These are phyloP conservation scores for Aureobasidium sp. DNA, from an alignment of 2,329 filamentous ascomycete species.

Conservation along the genomic window DNA sequence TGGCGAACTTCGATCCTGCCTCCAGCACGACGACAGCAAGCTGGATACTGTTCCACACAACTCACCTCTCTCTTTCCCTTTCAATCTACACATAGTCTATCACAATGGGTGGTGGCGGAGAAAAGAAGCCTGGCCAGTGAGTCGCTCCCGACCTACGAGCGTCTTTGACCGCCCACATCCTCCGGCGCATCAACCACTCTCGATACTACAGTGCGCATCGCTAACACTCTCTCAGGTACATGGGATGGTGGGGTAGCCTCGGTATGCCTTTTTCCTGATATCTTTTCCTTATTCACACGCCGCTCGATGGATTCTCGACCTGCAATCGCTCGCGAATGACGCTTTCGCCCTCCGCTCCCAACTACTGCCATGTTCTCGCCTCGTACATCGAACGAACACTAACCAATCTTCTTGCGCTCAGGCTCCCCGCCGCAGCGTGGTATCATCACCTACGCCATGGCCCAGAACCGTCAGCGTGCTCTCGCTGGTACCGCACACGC, in stretches of 20 bases:
- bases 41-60: not conserved
- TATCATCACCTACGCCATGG: conserved; percentile 64
- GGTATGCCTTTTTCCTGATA: conserved; percentile 49
- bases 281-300: not conserved
- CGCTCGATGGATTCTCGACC: not conserved
- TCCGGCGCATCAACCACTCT: not conserved
- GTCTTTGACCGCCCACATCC: not conserved
- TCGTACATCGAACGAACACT: conserved; percentile 15
- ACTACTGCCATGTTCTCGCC: not conserved
- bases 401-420: conserved; percentile 22
- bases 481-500: conserved; percentile 70
- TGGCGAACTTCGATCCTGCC: conserved; percentile 15
- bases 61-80: not conserved
- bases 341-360: not conserved
- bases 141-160: conserved; percentile 19
- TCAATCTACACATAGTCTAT: conserved; percentile 1
- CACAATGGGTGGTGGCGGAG: conserved; percentile 37
- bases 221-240: conserved; percentile 49
- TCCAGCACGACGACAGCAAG: not conserved
- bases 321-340: conserved; percentile 2
- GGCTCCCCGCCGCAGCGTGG: conserved; percentile 52
- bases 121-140: conserved; percentile 36
- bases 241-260: conserved; percentile 68
- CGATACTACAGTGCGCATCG: conserved; percentile 1
- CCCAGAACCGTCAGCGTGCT: conserved; percentile 82